Conservation (phyloP, 75 land plant genomes). For the Sequoiadendron giganteum region DNA sequence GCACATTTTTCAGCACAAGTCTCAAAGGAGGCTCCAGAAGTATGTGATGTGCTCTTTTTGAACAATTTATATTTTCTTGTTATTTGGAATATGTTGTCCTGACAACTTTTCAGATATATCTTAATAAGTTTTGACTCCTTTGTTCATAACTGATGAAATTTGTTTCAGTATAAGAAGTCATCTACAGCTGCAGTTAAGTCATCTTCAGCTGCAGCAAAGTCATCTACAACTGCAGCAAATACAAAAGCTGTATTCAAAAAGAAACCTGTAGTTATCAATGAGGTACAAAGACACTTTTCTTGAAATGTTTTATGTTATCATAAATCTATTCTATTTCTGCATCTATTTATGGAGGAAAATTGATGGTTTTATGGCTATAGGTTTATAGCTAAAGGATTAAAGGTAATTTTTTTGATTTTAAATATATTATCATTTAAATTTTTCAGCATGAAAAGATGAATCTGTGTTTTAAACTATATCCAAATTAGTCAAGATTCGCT, state of each 20-base stretch:
- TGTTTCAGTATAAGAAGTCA: constrained; percentile 10
- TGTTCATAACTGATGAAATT: not conserved
- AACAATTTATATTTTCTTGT: constrained; percentile 11
- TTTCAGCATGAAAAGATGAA: not conserved
- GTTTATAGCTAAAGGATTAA: not conserved
- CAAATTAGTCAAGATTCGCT: no score
- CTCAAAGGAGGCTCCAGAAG: constrained; percentile 17
- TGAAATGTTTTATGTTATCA: not conserved
- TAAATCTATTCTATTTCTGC: not conserved
- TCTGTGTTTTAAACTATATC: not conserved
- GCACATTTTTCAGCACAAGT: constrained; percentile 29
- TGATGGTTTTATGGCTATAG: not conserved
- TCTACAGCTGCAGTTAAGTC: constrained; percentile 10
- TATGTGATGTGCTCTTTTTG: not conserved
- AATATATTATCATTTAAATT: not conserved
- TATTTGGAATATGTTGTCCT: not conserved
- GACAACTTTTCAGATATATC: not conserved
- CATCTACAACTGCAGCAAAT: constrained; percentile 12
- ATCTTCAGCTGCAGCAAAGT: not conserved
- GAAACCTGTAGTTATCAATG: constrained; percentile 25
- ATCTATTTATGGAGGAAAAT: constrained; percentile 1
- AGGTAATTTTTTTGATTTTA: not conserved
- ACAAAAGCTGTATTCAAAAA: constrained; percentile 10
- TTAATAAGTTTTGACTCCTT: not conserved
- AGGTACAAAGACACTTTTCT: constrained; percentile 27